Percentiles rank a stretch among this genome's conserved stretches.
Conservation (phyloP, 1,284 basidiomycete species). For the Pseudozyma sp. region DNA sequence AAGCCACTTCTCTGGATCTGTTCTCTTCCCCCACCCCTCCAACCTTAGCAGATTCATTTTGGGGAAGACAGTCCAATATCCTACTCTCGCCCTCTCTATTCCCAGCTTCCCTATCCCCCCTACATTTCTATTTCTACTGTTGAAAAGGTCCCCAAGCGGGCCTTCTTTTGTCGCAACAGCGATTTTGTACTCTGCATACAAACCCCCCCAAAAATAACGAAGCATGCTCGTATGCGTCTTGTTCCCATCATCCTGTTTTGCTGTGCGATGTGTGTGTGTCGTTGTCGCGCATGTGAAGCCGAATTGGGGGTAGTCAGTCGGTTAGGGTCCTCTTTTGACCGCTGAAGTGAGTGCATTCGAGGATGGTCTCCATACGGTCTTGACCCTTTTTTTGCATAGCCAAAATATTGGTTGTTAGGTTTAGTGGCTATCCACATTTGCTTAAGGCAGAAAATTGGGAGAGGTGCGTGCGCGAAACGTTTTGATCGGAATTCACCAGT, state of each 20-base stretch:
- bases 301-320: not conserved
- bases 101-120: slow-evolving; percentile 41
- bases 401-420: too few species aligned
- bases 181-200: slow-evolving; percentile 49
- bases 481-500: too few species aligned
- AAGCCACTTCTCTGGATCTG: slow-evolving; percentile 13
- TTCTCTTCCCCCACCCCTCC: slow-evolving; percentile 4
- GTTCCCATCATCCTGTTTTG: slow-evolving; percentile 7
- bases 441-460: too few species aligned
- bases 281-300: not conserved
- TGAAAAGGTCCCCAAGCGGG: not conserved
- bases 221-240: slow-evolving; percentile 44
- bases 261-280: slow-evolving; percentile 1
- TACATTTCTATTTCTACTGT: slow-evolving; percentile 12
- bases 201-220: slow-evolving; percentile 32
- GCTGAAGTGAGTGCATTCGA: too few species aligned
- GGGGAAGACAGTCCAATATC: slow-evolving; percentile 7
- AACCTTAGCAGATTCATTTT: slow-evolving; percentile 4
- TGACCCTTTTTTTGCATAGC: too few species aligned
- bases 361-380: too few species aligned
- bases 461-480: too few species aligned
- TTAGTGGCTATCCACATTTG: too few species aligned
- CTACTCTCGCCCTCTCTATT: slow-evolving; percentile 46
- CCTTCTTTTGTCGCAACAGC: not conserved
- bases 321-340: not conserved